Conservation (phyloP, 164 flowering plant species). For the Aristolochia californica region DNA sequence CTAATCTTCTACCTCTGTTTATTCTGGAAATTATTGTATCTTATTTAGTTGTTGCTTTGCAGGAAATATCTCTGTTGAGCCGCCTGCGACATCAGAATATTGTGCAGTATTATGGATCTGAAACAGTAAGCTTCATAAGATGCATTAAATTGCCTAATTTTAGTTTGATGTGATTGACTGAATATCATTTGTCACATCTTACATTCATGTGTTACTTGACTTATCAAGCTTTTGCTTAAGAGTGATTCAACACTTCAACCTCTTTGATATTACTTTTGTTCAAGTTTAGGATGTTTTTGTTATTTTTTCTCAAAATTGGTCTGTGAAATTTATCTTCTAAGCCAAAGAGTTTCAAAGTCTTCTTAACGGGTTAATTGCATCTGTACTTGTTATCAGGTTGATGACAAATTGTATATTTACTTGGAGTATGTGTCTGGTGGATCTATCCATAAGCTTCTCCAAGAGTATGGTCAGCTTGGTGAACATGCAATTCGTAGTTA, state of each 20-base stretch:
- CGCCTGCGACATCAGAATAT: constrained; percentile 82
- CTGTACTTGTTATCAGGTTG: constrained; percentile 39
- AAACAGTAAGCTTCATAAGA: constrained; percentile 43
- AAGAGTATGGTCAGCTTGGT: constrained; percentile 86
- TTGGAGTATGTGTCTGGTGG: constrained; percentile 96
- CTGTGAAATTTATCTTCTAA: constrained; percentile 1
- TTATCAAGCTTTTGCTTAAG: too few species aligned
- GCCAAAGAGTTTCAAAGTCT: neutral
- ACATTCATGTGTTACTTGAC: too few species aligned
- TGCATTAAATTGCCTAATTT: neutral
- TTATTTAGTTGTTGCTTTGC: constrained; percentile 10
- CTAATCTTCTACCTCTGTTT: neutral
- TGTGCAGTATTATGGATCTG: constrained; percentile 86
- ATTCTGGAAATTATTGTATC: neutral
- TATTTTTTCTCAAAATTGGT: too few species aligned
- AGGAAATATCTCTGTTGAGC: constrained; percentile 79
- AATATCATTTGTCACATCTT: neutral
- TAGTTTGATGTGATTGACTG: neutral
- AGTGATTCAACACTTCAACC: too few species aligned
- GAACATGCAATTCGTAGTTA: constrained; percentile 80
- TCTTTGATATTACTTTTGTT: too few species aligned
- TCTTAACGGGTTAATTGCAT: too few species aligned
- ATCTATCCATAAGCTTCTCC: constrained; percentile 85
- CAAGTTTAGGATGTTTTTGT: too few species aligned
- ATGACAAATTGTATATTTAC: constrained; percentile 75